Base-by-base conservation (phyloP, 1,284 basidiomycete species). In the Tranzscheliella williamsii region DNA sequence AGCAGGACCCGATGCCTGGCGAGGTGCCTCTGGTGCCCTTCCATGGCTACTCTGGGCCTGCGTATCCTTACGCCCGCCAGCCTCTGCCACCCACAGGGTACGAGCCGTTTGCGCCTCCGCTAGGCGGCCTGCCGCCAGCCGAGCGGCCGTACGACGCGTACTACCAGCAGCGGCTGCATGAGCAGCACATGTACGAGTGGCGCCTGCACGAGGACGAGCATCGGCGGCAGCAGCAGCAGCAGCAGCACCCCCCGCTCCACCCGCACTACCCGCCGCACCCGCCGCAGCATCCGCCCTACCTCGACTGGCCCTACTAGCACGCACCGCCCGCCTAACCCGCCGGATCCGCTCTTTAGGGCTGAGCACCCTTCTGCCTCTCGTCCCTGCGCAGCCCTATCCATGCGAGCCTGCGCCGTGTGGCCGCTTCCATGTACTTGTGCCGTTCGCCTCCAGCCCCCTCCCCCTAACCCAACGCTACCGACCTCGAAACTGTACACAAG, bases 1-100 rank as follows among this genome's bases (percentile, higher is more conserved):
- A 62, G 38, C 48, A 47, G 21, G 58, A 62, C 30, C n/a, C 32
- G 8, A 30, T 39, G 7, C 31, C 31, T 12, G 38, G 18, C 15
- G 49, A 45, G 23, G 20, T 16, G 29, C 11, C 12, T 9, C 44
- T 37, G 4, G 50, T 23, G n/a, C 16, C 9, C 26, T 16, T 22
- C 16, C 33, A 20, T 30, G 26, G n/a, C 9, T 9, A 9, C 26
- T 29, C 29, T 24, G 32, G 36, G 12, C 30, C 18, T 16, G 18
- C 13, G 17, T 32, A 34, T 20, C 30, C 40, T 24, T 31, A 20
- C 7, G 5, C 32, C 11, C 22, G 22, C 21, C 21, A n/a, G 15
- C 17, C 34, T 12, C 11, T 20, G 18, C 13, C 34, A 36, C n/a
- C 21, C 8, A 9, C 34, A n/a, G n/a, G n/a, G n/a, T n/a, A n/a